phyloP scores from a whole-genome alignment of 2,329 filamentous ascomycete species.

The Paecilomyces variotii region DNA sequence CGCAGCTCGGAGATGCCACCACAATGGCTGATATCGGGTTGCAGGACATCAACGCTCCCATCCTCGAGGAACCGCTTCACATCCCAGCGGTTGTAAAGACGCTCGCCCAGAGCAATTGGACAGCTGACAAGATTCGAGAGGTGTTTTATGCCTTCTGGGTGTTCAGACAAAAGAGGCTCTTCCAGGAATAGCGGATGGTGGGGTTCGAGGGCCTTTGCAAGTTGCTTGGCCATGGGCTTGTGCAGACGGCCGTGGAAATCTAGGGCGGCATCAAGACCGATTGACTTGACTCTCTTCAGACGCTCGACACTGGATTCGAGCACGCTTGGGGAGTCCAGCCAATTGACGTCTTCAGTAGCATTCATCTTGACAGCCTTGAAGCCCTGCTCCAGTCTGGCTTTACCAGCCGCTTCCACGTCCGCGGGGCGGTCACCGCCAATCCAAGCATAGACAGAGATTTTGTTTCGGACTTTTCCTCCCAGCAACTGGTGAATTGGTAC shows the following conservation, averaged over 20 bases:
- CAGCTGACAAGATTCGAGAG: conserved; percentile 49
- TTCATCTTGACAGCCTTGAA: conserved; percentile 62
- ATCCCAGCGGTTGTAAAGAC: conserved; percentile 66
- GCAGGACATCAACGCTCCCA: conserved; percentile 60
- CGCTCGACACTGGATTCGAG: conserved; percentile 59
- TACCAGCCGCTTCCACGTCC: conserved; percentile 57
- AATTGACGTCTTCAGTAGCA: conserved; percentile 65
- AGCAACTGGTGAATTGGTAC: conserved; percentile 67
- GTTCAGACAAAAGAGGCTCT: conserved; percentile 63
- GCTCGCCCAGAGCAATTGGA: conserved; percentile 65
- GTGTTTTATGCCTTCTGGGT: conserved; percentile 57
- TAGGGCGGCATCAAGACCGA: conserved; percentile 65
- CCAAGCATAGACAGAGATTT: conserved; percentile 67
- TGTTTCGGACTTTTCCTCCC: conserved; percentile 63
- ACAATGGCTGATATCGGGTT: conserved; percentile 64
- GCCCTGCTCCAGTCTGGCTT: conserved; percentile 33
- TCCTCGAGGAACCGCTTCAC: conserved; percentile 64
- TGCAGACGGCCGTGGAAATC: conserved; percentile 74
- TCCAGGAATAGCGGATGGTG: conserved; percentile 68
- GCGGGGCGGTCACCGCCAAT: conserved; percentile 65
- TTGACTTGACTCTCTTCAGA: conserved; percentile 58
- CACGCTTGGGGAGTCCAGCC: conserved; percentile 63
- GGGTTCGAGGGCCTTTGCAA: conserved; percentile 59
- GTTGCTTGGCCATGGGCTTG: conserved; percentile 73
- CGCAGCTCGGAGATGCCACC: conserved; percentile 66